Percentiles rank a stretch among this genome's conserved stretches.
Evolutionary conservation across 1,284 basidiomycete species (phyloP).

Genomic region (Cystobasidium pallidum): DNA sequence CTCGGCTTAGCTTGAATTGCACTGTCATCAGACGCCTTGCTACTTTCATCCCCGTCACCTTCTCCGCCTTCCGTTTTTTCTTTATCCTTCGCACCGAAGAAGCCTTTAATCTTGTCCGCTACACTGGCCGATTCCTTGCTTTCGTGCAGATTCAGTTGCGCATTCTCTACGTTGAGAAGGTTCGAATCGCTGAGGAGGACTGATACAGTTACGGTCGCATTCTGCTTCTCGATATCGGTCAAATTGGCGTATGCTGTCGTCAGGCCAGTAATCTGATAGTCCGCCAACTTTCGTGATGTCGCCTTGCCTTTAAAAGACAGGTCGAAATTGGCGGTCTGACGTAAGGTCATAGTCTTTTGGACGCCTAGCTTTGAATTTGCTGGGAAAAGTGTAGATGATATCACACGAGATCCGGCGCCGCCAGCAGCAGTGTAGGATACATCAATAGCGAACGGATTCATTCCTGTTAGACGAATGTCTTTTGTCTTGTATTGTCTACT

Average conservation of each 20-base stretch:
- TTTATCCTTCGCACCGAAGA: slow-evolving; percentile 67
- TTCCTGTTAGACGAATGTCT: slow-evolving; percentile 81
- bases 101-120: slow-evolving; percentile 77
- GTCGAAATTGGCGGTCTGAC: slow-evolving; percentile 74
- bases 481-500: slow-evolving; percentile 95
- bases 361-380: slow-evolving; percentile 71
- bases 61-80: slow-evolving; percentile 53
- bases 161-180: slow-evolving; percentile 65
- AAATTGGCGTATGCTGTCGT: slow-evolving; percentile 72
- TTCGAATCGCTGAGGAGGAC: slow-evolving; percentile 80
- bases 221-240: slow-evolving; percentile 70
- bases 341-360: slow-evolving; percentile 81
- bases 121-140: slow-evolving; percentile 73
- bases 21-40: slow-evolving; percentile 57
- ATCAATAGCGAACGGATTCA: slow-evolving; percentile 71
- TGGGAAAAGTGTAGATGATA: slow-evolving; percentile 75
- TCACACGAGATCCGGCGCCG: slow-evolving; percentile 64
- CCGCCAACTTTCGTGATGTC: slow-evolving; percentile 30
- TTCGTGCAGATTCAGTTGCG: slow-evolving; percentile 74
- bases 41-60: slow-evolving; percentile 33
- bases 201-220: slow-evolving; percentile 76
- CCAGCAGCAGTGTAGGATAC: slow-evolving; percentile 74
- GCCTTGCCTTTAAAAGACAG: slow-evolving; percentile 72
- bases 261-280: slow-evolving; percentile 68
- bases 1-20: slow-evolving; percentile 56